Evolutionary conservation across 768 basidiomycete species (phyloP).

Genomic region (Hygrophoropsis aurantiaca): DNA sequence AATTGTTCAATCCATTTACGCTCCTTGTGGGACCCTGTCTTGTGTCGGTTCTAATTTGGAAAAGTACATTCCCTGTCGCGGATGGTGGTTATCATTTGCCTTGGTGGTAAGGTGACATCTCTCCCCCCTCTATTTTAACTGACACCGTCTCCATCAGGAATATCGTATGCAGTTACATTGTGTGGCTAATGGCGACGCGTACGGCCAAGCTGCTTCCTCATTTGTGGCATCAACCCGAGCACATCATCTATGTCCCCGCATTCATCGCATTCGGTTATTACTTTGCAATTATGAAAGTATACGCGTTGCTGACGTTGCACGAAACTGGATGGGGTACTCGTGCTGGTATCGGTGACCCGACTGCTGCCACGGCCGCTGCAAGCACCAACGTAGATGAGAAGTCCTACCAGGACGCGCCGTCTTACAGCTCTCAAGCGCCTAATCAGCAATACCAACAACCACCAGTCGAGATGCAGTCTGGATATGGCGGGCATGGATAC

Average conservation of each 20-base stretch:
- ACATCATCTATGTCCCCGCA: constrained; percentile 81
- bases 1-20: constrained; percentile 84
- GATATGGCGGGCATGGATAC: constrained; percentile 7
- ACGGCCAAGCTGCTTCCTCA: constrained; percentile 82
- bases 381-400: constrained; percentile 40
- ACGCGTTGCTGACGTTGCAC: constrained; percentile 87
- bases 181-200: constrained; percentile 70
- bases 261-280: constrained; percentile 92
- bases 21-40: constrained; percentile 82
- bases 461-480: constrained; percentile 7
- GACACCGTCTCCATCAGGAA: constrained; percentile 46
- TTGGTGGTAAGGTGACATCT: constrained; percentile 61
- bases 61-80: constrained; percentile 66
- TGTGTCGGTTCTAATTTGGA: constrained; percentile 74
- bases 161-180: constrained; percentile 61
- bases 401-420: background rate
- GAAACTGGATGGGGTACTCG: constrained; percentile 98
- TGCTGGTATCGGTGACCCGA: constrained; percentile 85
- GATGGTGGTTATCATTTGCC: constrained; percentile 80
- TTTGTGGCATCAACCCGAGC: constrained; percentile 72
- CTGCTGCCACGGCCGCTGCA: constrained; percentile 70
- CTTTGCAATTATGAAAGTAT: constrained; percentile 93
- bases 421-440: background rate
- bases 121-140: background rate
- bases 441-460: background rate